A percentile compares a stretch with the other conserved stretches of the same genome.
Evolutionary conservation across 345 rosid species (phyloP).

Genomic region (Eucalyptus polybractea): DNA sequence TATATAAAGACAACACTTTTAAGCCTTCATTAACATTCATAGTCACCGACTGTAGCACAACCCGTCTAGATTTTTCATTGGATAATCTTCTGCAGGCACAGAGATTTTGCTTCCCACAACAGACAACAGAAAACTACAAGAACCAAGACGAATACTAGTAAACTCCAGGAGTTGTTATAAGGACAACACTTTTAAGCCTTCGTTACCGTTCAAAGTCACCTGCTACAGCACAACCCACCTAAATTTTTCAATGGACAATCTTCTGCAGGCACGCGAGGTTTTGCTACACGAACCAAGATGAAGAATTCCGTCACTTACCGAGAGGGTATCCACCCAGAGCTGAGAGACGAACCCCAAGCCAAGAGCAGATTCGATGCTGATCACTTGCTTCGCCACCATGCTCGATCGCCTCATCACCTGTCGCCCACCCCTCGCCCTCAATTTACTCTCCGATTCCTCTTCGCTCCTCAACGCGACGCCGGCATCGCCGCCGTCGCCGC

Average conservation of each 20-base stretch:
- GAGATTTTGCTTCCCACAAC: not conserved
- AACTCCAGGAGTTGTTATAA: not conserved
- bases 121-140: not conserved
- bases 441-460: not conserved
- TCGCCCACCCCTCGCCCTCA: constrained; percentile 17
- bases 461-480: not conserved
- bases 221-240: not conserved
- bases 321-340: constrained; percentile 64
- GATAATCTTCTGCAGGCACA: not conserved
- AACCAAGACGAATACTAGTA: not conserved
- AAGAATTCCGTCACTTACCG: constrained; percentile 23
- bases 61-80: not conserved
- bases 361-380: constrained; percentile 63
- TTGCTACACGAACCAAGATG: not conserved
- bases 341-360: constrained; percentile 75
- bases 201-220: not conserved
- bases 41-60: not conserved
- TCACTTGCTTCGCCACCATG: constrained; percentile 78
- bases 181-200: not conserved
- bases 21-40: not conserved
- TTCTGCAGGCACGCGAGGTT: not conserved
- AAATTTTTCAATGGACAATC: not conserved
- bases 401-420: constrained; percentile 47
- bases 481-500: not conserved
- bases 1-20: not conserved